phyloP scores from a whole-genome alignment of 2,329 filamentous ascomycete species.

The Exophiala lecanii-corni region DNA sequence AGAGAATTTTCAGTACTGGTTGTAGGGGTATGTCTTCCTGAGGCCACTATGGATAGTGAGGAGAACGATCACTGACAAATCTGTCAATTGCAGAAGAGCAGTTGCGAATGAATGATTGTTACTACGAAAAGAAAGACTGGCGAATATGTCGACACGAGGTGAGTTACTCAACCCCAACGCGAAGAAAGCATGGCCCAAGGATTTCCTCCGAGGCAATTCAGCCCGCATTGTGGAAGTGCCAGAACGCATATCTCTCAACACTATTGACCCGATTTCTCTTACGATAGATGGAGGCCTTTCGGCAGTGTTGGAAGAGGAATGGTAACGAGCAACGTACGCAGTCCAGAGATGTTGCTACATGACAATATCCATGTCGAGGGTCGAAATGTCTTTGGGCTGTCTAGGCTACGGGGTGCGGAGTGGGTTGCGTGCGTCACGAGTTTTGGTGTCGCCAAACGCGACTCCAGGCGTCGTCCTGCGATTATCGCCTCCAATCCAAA shows the following conservation, averaged over 20 bases:
- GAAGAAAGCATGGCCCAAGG: background rate
- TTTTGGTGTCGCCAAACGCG: constrained; percentile 17
- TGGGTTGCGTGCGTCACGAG: constrained; percentile 21
- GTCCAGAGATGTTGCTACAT: background rate
- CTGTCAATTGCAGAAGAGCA: constrained; percentile 66
- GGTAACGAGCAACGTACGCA: constrained; percentile 80
- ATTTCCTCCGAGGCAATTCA: background rate
- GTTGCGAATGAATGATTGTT: constrained; percentile 86
- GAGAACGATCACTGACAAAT: constrained; percentile 4
- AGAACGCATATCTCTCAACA: too few relatives aligned
- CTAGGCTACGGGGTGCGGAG: too few relatives aligned
- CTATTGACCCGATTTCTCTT: too few relatives aligned
- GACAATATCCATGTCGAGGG: too few relatives aligned
- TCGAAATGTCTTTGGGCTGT: too few relatives aligned
- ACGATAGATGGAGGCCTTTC: constrained; percentile 94
- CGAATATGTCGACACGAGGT: constrained; percentile 83
- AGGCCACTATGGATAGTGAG: too few relatives aligned
- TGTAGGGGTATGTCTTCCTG: constrained; percentile 74
- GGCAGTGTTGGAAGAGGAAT: constrained; percentile 84
- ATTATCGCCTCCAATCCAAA: too few relatives aligned
- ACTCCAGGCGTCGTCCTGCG: too few relatives aligned
- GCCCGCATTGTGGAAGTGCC: too few relatives aligned
- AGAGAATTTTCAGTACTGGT: constrained; percentile 94
- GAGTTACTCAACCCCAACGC: constrained; percentile 35
- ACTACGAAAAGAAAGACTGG: constrained; percentile 96